phyloP scores from a whole-genome alignment of 208 protist species.

The Leishmania martiniquensis region DNA sequence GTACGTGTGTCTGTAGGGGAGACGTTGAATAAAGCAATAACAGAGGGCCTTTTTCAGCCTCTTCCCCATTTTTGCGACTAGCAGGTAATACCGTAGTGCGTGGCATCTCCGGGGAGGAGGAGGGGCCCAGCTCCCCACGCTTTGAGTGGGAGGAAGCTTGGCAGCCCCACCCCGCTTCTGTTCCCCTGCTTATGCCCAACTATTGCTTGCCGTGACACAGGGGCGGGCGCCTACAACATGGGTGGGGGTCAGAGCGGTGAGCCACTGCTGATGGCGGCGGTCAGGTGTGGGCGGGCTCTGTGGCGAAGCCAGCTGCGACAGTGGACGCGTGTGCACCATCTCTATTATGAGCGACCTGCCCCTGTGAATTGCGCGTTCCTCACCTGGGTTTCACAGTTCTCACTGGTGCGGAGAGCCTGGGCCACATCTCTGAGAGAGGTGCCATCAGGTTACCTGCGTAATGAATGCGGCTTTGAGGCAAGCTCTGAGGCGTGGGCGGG shows the following conservation, averaged over 20 bases:
- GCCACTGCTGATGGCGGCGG: background rate
- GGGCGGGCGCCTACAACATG: background rate
- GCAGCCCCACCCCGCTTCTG: background rate
- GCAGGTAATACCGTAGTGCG: background rate
- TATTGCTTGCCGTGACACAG: background rate
- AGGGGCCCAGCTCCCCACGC: background rate
- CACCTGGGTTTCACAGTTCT: background rate
- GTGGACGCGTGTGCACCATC: background rate
- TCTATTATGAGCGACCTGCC: background rate
- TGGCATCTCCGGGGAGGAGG: too few relatives aligned
- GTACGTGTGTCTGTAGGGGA: background rate
- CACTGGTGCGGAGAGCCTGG: background rate
- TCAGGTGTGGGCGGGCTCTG: background rate
- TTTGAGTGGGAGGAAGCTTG: background rate
- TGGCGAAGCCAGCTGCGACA: background rate
- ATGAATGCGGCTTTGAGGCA: background rate
- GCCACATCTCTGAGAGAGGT: background rate
- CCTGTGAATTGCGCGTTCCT: background rate
- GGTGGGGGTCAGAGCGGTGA: background rate
- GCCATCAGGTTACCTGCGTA: background rate
- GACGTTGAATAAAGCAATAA: background rate
- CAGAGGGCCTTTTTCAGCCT: background rate
- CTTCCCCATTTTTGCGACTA: background rate
- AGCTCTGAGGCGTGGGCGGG: background rate
- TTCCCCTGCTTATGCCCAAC: background rate